Conservation (phyloP, 1,284 basidiomycete genomes). For the Boletus holoroseus region DNA sequence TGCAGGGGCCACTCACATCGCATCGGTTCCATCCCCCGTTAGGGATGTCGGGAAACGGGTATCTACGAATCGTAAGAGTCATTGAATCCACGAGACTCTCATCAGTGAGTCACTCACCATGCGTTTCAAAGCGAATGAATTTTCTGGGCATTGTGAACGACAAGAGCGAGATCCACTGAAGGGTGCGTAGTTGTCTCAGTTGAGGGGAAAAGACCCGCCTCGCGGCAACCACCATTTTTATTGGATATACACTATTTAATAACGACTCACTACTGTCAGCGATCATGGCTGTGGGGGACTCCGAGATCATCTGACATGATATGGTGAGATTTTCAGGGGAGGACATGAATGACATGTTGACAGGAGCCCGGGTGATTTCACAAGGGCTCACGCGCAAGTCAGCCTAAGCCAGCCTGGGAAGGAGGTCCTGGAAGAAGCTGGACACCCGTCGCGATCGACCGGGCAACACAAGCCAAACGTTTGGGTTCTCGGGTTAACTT, state of each 20-base stretch:
- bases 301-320: constrained; percentile 3
- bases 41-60: constrained; percentile 46
- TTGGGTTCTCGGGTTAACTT: background rate
- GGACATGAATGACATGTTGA: no score
- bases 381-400: background rate
- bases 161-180: background rate
- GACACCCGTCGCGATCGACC: constrained; percentile 13
- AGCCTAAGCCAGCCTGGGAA: no score
- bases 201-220: background rate
- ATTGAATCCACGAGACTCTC: background rate
- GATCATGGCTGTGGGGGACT: background rate
- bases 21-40: constrained; percentile 57
- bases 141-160: constrained; percentile 11
- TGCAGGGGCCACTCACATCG: constrained; percentile 36
- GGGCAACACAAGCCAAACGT: background rate
- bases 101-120: constrained; percentile 16
- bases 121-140: constrained; percentile 33
- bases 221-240: background rate
- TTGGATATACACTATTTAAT: background rate
- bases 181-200: constrained; percentile 6
- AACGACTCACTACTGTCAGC: background rate
- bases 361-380: no score
- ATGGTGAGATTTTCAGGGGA: background rate
- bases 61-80: constrained; percentile 10
- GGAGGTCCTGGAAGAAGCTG: no score